phyloP scores from a whole-genome alignment of 768 basidiomycete genomes.

The Leccinum uliginosum region DNA sequence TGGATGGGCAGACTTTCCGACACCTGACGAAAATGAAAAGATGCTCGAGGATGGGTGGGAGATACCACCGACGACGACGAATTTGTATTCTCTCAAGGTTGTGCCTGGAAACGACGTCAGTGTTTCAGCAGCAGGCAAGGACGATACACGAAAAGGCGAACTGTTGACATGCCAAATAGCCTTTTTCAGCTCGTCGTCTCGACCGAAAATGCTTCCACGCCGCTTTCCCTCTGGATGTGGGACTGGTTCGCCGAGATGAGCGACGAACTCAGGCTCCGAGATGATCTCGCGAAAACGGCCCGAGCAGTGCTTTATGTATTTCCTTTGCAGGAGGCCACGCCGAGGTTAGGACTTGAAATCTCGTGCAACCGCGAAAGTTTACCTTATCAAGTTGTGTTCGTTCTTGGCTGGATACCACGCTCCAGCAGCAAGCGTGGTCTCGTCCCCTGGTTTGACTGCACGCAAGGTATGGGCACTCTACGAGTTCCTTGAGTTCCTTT shows the following conservation, averaged over 20 bases:
- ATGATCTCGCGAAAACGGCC: conserved; percentile 63
- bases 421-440: conserved; percentile 76
- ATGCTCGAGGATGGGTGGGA: conserved; percentile 27
- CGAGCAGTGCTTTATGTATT: conserved; percentile 62
- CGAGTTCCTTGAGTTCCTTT: conserved; percentile 84
- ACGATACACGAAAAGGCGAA: not conserved
- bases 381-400: conserved; percentile 76
- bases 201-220: conserved; percentile 77
- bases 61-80: conserved; percentile 91
- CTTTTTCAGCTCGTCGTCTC: conserved; percentile 82
- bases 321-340: conserved; percentile 30
- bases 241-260: conserved; percentile 68
- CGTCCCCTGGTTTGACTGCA: conserved; percentile 60
- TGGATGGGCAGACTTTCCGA: conserved; percentile 90
- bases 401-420: conserved; percentile 75
- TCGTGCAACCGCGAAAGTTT: conserved; percentile 3
- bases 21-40: conserved; percentile 22
- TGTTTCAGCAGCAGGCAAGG: not conserved
- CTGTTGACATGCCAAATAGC: conserved; percentile 32
- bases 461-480: conserved; percentile 30
- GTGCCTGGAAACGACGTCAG: conserved; percentile 47
- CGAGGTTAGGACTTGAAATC: not conserved
- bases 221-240: conserved; percentile 60
- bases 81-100: conserved; percentile 94
- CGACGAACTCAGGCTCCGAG: conserved; percentile 64